A percentile compares a stretch with the other conserved stretches of the same genome.
These are phyloP conservation scores for Lachnellula hyalina DNA, from an alignment of 2,329 filamentous ascomycete genomes.

Conservation along the genomic window DNA sequence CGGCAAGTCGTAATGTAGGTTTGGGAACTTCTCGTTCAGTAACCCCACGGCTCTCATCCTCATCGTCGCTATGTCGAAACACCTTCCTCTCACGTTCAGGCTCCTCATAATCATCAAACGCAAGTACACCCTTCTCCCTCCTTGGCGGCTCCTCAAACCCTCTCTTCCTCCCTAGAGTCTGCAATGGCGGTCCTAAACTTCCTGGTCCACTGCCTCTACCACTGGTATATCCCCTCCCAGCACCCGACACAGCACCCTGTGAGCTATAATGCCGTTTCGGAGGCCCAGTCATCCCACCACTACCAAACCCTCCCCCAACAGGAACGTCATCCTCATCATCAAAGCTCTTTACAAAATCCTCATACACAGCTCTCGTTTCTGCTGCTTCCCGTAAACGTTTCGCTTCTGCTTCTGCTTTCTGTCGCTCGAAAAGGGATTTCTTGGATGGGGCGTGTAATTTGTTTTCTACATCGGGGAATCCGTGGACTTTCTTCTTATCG, in stretches of 20 bases:
- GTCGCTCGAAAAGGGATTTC: slow-evolving; percentile 82
- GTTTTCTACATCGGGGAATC: slow-evolving; percentile 66
- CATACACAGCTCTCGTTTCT: slow-evolving; percentile 80
- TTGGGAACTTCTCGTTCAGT: slow-evolving; percentile 47
- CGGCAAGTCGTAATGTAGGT: slow-evolving; percentile 57
- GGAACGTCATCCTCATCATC: slow-evolving; percentile 47
- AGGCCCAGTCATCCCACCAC: slow-evolving; percentile 28
- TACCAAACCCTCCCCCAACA: slow-evolving; percentile 15
- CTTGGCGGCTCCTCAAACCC: slow-evolving; percentile 40
- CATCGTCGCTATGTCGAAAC: slow-evolving; percentile 34
- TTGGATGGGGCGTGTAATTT: slow-evolving; percentile 78
- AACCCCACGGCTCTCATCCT: slow-evolving; percentile 33
- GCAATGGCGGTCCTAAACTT: slow-evolving; percentile 50
- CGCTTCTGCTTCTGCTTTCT: slow-evolving; percentile 83
- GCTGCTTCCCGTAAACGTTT: slow-evolving; percentile 79
- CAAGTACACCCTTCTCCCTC: slow-evolving; percentile 28
- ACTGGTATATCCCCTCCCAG: slow-evolving; percentile 18
- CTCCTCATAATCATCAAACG: slow-evolving; percentile 31
- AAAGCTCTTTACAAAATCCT: slow-evolving; percentile 81
- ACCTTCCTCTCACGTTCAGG: slow-evolving; percentile 17
- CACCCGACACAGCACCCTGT: slow-evolving; percentile 14
- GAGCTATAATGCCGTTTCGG: slow-evolving; percentile 59
- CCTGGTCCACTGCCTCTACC: slow-evolving; percentile 50
- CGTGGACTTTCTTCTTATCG: slow-evolving; percentile 27
- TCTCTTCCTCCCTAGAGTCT: slow-evolving; percentile 49